Conservation (phyloP, 2,329 filamentous ascomycete species). For the Pyrenophora graminea region DNA sequence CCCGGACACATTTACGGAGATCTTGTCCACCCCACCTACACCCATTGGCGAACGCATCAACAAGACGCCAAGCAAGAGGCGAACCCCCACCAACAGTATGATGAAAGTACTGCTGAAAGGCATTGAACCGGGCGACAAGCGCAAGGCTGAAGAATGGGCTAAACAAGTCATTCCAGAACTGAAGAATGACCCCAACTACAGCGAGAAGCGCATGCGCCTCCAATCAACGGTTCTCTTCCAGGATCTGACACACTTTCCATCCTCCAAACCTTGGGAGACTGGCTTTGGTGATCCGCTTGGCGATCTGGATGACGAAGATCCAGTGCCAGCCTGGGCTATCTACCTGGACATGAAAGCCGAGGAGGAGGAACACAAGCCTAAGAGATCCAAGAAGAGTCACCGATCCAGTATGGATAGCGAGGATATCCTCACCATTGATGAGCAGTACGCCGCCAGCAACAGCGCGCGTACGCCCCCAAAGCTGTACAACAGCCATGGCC, state of each 20-base stretch:
- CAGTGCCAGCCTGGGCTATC: conserved; percentile 39
- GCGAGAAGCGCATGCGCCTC: conserved; percentile 38
- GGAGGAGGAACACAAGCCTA: conserved; percentile 23
- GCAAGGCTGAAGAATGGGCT: conserved; percentile 34
- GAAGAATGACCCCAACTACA: conserved; percentile 22
- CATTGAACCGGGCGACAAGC: conserved; percentile 23
- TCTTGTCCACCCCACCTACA: conserved; percentile 32
- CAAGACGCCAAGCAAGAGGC: conserved; percentile 21
- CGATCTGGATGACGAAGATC: conserved; percentile 32
- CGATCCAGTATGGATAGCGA: conserved; percentile 14
- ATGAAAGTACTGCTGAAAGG: conserved; percentile 25
- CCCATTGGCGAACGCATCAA: conserved; percentile 33
- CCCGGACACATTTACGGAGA: conserved; percentile 25
- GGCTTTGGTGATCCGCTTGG: conserved; percentile 38
- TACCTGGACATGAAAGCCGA: conserved; percentile 35
- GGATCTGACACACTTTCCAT: conserved; percentile 35
- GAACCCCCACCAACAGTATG: conserved; percentile 19
- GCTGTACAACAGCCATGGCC: conserved; percentile 29
- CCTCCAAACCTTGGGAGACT: conserved; percentile 38
- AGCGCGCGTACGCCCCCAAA: conserved; percentile 6
- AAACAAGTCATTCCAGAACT: conserved; percentile 26
- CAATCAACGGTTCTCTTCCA: conserved; percentile 29
- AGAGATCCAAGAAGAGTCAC: conserved; percentile 30
- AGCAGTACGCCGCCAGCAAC: conserved; percentile 16
- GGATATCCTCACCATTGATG: conserved; percentile 29